Base-by-base conservation (phyloP, 805 yeast genomes). In the Starmerella stellata region DNA sequence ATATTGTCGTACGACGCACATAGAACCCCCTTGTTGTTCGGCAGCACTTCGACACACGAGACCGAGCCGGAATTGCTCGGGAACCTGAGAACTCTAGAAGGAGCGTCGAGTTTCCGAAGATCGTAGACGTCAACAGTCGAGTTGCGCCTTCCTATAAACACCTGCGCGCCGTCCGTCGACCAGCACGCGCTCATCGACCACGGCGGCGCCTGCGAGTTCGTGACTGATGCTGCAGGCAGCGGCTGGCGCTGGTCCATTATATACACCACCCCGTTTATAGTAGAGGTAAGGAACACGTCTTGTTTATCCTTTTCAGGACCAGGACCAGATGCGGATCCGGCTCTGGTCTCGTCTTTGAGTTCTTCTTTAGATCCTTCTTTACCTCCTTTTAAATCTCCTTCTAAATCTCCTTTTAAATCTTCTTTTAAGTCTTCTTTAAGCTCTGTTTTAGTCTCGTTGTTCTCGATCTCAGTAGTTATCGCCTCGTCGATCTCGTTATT, bases 41-140 rank as follows among this genome's bases (percentile, higher is more conserved):
- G 93, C 69, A 87, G 64, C 3, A 93, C 66, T 25, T 72, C 61
- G 1, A 87, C 73, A 14, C 79, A 72, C 17, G 90, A 74, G 2
- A 90, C 94, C 0, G 95, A 83, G 0, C 98, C 98, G 1, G 93
- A 78, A 3, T 81, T 79, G 32, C 70, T 63, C 0, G 98, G 96
- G 56, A 90, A 76, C 52, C 69, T 74, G 35, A 87, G 59, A 1
- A 69, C 57, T 43, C 72, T 72, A 28, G 68, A 59, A 2, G 78
- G 75, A 33, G 63, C 65, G 1, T 76, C 45, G 16, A 51, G 38
- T 14, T 44, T 38, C 14, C 63, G 52, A 15, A 62, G 38, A 24
- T 60, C 61, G 41, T 50, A 62, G 42, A 58, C 64, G 48, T 87
- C 95, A 4, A 87, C 82, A 1, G 76, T 65, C 34, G 90, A 77